Base-by-base conservation (phyloP, 2,329 filamentous ascomycete species). In the Ceratocystis alfenasii region DNA sequence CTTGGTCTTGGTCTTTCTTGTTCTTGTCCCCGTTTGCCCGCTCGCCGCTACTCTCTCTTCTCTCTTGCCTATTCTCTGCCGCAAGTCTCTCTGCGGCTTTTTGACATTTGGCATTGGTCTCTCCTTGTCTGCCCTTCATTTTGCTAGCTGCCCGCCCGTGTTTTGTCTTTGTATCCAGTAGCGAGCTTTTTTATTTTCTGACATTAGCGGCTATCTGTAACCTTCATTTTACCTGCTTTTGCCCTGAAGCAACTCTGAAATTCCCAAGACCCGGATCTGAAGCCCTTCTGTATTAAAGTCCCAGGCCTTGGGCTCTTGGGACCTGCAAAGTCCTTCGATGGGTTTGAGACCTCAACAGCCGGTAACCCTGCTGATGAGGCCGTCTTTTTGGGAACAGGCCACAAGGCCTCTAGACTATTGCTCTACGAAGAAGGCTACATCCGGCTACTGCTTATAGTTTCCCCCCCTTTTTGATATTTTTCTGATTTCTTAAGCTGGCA, bases 181-280 rank as follows among this genome's bases (percentile, higher is more conserved):
- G 22, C 15, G 15, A 30, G 22, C 10, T 41, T 12, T 41, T 41
- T 41, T 15, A 41, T 17, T 57, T 57, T 22, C 53, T 30, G 15
- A 30, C 53, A 12, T 57, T 57, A 57, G 53, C 53, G 53, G 53
- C 53, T 28, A 28, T 57, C 53, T 57, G 53, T 57, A 57, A 57
- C 53, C 53, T 28, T 57, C 53, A 57, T 28, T 57, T 57, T 57
- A 30, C 4, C 12, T 12, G 15, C 28, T 6, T 17, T 25, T 30
- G 22, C 12, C 15, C 50, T 25, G n/a, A 28, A 22, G 20, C n/a
- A 22, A 15, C 20, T 12, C 50, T 57, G 53, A 22, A 50, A 50
- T 50, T 12, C 36, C 46, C n/a, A 10, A 20, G 46, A 7, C 46
- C 17, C 46, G 1, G 20, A 20, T 50, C 46, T 50, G 46, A 20